A percentile compares a stretch with the other conserved stretches of the same genome.
These are phyloP conservation scores for Podila verticillata DNA, from an alignment of 192 early-diverging fungal genomes.

Conservation along the genomic window DNA sequence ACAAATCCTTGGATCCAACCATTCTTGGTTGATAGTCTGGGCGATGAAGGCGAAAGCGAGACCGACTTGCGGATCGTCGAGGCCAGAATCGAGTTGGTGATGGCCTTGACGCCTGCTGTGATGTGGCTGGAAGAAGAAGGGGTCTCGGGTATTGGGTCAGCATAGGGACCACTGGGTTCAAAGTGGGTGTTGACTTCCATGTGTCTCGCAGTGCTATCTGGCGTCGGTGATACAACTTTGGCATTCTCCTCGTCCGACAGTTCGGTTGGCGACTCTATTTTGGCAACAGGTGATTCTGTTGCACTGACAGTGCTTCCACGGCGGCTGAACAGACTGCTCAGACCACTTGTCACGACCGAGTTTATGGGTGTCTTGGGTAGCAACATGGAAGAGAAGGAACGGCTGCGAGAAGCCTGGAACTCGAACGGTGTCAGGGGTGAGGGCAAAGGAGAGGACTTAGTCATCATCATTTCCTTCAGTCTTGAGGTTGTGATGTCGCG, in stretches of 20 bases:
- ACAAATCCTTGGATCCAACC: not conserved
- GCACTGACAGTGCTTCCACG: slow-evolving; percentile 7
- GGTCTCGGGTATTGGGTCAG: not conserved
- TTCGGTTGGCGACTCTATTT: too few relatives aligned
- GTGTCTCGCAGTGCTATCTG: too few relatives aligned
- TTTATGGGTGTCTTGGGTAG: slow-evolving; percentile 2
- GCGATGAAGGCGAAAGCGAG: not conserved
- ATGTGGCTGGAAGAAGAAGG: not conserved
- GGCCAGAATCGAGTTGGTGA: not conserved
- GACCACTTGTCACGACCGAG: slow-evolving; percentile 10
- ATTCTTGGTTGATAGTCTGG: not conserved
- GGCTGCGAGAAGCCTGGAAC: slow-evolving; percentile 6
- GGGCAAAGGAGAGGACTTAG: not conserved
- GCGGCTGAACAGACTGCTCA: slow-evolving; percentile 13
- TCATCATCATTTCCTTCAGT: slow-evolving; percentile 12
- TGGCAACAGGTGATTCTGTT: not conserved
- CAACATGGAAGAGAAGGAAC: slow-evolving; percentile 19
- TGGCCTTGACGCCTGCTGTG: not conserved
- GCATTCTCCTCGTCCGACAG: too few relatives aligned
- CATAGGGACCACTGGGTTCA: too few relatives aligned
- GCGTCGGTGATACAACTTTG: too few relatives aligned
- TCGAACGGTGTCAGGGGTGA: slow-evolving; percentile 4
- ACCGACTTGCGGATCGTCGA: not conserved
- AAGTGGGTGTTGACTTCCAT: too few relatives aligned
- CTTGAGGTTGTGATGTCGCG: slow-evolving; percentile 68